phyloP scores from a whole-genome alignment of 495 filamentous ascomycete genomes.

The Xylona heveae region DNA sequence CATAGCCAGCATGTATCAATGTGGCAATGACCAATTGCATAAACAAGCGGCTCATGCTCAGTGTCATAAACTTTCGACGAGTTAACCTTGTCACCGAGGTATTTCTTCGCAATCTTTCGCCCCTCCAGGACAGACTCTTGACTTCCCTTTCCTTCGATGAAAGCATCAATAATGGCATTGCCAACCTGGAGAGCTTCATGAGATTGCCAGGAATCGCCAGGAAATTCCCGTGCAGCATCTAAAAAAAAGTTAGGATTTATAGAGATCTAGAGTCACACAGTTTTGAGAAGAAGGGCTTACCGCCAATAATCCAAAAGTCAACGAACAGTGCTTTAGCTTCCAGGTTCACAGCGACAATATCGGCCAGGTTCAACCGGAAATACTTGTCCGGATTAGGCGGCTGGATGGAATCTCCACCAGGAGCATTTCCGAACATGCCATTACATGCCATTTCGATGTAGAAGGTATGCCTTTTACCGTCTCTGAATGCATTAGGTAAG shows the following conservation, averaged over 20 bases:
- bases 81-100: constrained; percentile 62
- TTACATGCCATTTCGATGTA: constrained; percentile 99
- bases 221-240: constrained; percentile 18
- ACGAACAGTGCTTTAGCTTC: constrained; percentile 65
- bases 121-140: constrained; percentile 56
- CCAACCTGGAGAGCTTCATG: constrained; percentile 66
- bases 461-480: constrained; percentile 70
- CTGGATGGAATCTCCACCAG: constrained; percentile 69
- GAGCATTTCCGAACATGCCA: constrained; percentile 88
- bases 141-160: constrained; percentile 53
- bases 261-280: no score
- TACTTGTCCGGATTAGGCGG: constrained; percentile 67
- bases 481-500: constrained; percentile 53
- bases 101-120: constrained; percentile 62
- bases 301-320: constrained; percentile 87
- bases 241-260: not conserved
- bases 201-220: constrained; percentile 31
- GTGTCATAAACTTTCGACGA: constrained; percentile 67
- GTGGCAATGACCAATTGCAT: constrained; percentile 85
- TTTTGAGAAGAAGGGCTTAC: constrained; percentile 13
- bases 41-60: constrained; percentile 52
- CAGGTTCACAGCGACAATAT: constrained; percentile 73
- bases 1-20: constrained; percentile 84
- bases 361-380: constrained; percentile 55
- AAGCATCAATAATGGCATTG: constrained; percentile 75